Evolutionary conservation across 495 filamentous ascomycete genomes (phyloP).

Genomic region (Paragyromitra xinjiangensis): DNA sequence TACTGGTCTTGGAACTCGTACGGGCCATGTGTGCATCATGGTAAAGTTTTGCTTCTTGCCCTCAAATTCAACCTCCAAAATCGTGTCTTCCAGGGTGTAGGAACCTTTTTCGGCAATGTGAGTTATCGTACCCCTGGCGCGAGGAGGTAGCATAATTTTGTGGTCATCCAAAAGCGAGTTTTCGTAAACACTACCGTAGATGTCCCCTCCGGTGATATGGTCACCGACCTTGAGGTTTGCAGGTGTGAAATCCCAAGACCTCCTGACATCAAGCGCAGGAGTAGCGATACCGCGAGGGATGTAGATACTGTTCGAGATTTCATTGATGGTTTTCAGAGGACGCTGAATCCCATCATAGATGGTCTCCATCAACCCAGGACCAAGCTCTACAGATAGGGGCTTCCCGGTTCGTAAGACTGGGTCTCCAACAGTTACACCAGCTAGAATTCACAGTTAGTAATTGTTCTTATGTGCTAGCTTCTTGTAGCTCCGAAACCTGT

Average conservation of each 20-base stretch:
- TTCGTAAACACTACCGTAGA: conserved; percentile 92
- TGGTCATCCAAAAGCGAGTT: conserved; percentile 95
- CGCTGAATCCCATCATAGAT: conserved; percentile 99
- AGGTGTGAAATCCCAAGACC: conserved; percentile 95
- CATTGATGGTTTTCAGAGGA: conserved; percentile 83
- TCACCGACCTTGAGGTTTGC: conserved; percentile 87
- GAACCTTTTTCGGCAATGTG: conserved; percentile 84
- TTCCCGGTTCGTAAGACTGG: conserved; percentile 90
- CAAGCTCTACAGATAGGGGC: conserved; percentile 95
- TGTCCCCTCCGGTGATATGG: conserved; percentile 93
- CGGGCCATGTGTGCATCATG: conserved; percentile 99
- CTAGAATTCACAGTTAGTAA: conserved; percentile 61
- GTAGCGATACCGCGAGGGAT: conserved; percentile 95
- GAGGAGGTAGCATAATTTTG: conserved; percentile 92
- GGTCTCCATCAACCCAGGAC: conserved; percentile 96
- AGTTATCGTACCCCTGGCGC: conserved; percentile 90
- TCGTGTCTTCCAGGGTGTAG: conserved; percentile 93
- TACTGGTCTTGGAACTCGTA: conserved; percentile 89
- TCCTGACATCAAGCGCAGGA: conserved; percentile 84
- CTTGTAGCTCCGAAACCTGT: conserved; percentile 71
- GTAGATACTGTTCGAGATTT: conserved; percentile 84
- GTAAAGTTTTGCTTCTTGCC: conserved; percentile 88
- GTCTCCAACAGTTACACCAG: conserved; percentile 95
- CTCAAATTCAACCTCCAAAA: conserved; percentile 96
- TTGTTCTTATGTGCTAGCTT: not conserved